These are phyloP conservation scores for Psidium guajava DNA, from an alignment of 345 rosid species.

Conservation along the genomic window DNA sequence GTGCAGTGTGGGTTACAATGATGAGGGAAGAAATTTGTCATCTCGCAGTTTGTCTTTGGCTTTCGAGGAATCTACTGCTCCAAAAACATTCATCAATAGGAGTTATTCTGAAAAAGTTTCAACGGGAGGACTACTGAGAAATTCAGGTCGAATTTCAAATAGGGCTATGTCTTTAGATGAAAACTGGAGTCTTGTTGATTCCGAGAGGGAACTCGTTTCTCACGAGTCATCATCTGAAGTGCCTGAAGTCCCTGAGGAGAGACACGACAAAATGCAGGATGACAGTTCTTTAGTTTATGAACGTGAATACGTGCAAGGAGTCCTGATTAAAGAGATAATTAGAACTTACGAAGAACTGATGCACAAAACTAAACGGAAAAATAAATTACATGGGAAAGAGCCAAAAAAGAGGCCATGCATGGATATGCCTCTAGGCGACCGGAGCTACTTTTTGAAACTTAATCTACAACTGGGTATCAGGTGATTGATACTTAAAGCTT, in stretches of 20 bases:
- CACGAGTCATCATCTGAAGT: slow-evolving; percentile 23
- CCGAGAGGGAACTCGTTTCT: slow-evolving; percentile 19
- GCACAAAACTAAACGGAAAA: slow-evolving; percentile 29
- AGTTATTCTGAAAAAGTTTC: slow-evolving; percentile 50
- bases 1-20: slow-evolving; percentile 31
- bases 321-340: slow-evolving; percentile 53
- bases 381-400: slow-evolving; percentile 31
- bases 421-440: slow-evolving; percentile 30
- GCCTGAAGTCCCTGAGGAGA: slow-evolving; percentile 23
- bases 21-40: slow-evolving; percentile 23
- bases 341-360: slow-evolving; percentile 22
- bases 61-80: slow-evolving; percentile 28
- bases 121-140: slow-evolving; percentile 19
- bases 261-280: slow-evolving; percentile 30
- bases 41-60: slow-evolving; percentile 36
- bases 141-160: slow-evolving; percentile 39
- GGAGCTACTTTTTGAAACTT: slow-evolving; percentile 64
- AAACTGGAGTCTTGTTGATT: slow-evolving; percentile 17
- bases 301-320: slow-evolving; percentile 91
- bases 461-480: slow-evolving; percentile 96
- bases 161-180: slow-evolving; percentile 31
- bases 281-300: slow-evolving; percentile 39
- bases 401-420: slow-evolving; percentile 27
- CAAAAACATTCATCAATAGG: slow-evolving; percentile 20
- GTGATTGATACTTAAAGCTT: slow-evolving; percentile 19